Conservation (phyloP, 208 protist species). For the Leishmania tarentolae region DNA sequence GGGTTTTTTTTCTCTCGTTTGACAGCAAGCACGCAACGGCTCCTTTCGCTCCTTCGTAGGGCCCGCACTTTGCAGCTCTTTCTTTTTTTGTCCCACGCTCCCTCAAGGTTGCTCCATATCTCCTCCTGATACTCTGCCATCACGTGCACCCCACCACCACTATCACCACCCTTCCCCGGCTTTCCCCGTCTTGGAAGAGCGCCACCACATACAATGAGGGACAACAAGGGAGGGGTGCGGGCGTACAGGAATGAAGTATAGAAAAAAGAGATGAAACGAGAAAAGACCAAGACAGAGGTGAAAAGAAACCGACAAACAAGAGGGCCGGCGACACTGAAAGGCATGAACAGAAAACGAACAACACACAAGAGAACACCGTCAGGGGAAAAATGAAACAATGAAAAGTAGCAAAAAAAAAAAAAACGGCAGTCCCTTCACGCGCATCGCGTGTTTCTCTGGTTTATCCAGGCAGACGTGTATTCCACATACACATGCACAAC, state of each 20-base stretch:
- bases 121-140: not conserved
- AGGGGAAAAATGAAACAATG: not conserved
- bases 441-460: not conserved
- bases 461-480: conserved; percentile 1
- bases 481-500: not conserved
- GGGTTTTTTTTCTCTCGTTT: conserved; percentile 10
- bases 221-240: not conserved
- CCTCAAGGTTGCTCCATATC: not conserved
- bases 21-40: not conserved
- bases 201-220: not conserved
- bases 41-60: not conserved
- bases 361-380: not conserved
- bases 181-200: not conserved
- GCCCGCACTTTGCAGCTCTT: not conserved
- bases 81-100: not conserved
- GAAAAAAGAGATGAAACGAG: not conserved
- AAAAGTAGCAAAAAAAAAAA: conserved; percentile 21
- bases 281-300: not conserved
- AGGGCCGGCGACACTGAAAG: not conserved
- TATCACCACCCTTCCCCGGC: not conserved
- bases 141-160: not conserved
- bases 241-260: not conserved
- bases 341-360: not conserved
- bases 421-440: conserved; percentile 9
- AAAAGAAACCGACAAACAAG: conserved; percentile 6